Conservation (phyloP, 441 rosid species). For the Brassica balearica region DNA sequence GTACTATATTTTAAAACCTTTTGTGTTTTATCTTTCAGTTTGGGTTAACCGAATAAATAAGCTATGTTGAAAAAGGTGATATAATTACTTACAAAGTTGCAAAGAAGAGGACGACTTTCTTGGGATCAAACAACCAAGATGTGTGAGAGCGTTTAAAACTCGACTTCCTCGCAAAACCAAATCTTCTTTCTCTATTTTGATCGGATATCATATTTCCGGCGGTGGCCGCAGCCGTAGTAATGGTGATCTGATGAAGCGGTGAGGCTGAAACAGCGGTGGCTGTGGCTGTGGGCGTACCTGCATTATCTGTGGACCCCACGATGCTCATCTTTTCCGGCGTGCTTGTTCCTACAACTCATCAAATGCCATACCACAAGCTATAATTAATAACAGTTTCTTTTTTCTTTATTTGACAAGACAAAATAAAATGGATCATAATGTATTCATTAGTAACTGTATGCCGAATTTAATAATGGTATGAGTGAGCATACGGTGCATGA, state of each 20-base stretch:
- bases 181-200: conserved; percentile 54
- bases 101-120: conserved; percentile 81
- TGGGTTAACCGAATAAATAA: not conserved
- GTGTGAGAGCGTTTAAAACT: conserved; percentile 64
- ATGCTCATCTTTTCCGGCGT: conserved; percentile 56
- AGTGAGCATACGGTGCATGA: conserved; percentile 33
- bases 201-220: conserved; percentile 50
- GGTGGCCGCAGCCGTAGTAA: conserved; percentile 50
- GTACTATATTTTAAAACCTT: not conserved
- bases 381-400: conserved; percentile 9
- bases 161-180: conserved; percentile 57
- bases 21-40: not conserved
- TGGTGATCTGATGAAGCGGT: conserved; percentile 76
- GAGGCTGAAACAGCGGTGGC: conserved; percentile 32
- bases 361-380: conserved; percentile 29
- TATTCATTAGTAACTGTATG: conserved; percentile 27
- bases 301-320: conserved; percentile 34
- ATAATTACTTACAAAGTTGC: conserved; percentile 77
- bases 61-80: not conserved
- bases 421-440: conserved; percentile 23
- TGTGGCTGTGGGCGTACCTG: conserved; percentile 11
- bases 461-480: conserved; percentile 24
- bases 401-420: conserved; percentile 32
- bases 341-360: conserved; percentile 51
- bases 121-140: conserved; percentile 79